phyloP scores from a whole-genome alignment of 2,329 filamentous ascomycete genomes.

The Rhynchosporium secalis region DNA sequence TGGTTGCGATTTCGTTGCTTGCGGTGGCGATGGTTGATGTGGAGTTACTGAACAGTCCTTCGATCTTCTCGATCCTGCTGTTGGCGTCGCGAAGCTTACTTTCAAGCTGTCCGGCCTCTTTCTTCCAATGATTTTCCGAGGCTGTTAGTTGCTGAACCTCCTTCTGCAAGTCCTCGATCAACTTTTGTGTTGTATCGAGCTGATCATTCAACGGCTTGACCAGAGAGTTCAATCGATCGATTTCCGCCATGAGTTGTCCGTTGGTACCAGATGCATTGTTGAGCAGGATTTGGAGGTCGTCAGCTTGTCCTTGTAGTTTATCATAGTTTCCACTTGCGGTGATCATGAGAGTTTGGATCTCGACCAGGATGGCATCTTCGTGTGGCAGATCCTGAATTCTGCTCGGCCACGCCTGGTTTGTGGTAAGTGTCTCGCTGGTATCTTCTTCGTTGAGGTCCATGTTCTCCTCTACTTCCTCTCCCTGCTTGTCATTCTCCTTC shows the following conservation, averaged over 20 bases:
- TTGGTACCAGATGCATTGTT: background rate
- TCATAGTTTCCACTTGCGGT: background rate
- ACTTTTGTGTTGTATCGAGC: background rate
- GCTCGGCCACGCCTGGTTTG: background rate
- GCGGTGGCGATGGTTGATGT: background rate
- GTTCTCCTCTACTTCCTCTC: too few species aligned
- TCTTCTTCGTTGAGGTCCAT: background rate
- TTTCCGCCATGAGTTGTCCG: background rate
- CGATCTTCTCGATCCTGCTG: background rate
- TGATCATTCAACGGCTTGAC: background rate
- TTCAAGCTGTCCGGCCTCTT: background rate
- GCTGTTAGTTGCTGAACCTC: background rate
- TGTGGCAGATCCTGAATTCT: background rate
- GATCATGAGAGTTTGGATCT: background rate
- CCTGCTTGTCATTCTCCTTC: too few species aligned
- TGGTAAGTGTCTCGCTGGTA: background rate
- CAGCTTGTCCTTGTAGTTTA: background rate
- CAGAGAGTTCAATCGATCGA: background rate
- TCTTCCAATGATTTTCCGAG: background rate
- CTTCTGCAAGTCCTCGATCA: background rate
- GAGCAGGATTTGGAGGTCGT: background rate
- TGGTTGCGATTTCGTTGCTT: background rate
- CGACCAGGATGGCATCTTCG: background rate
- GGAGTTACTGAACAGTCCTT: background rate
- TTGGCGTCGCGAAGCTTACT: background rate